Evolutionary conservation across 108 stramenopile genomes (phyloP).

Genomic region (Nitzschia inconspicua): DNA sequence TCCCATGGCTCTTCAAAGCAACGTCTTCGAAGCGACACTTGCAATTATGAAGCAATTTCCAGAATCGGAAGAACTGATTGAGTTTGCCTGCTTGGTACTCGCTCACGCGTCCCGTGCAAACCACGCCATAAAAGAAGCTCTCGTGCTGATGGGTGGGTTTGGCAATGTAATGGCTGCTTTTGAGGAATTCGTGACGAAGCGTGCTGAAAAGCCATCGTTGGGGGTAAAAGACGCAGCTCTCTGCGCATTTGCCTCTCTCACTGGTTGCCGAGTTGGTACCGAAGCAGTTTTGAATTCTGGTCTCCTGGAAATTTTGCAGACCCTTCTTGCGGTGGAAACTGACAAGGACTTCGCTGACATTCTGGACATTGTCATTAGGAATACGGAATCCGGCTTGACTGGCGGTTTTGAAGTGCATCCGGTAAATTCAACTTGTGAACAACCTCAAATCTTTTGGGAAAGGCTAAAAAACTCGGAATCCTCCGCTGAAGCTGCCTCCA

Average conservation of each 20-base stretch:
- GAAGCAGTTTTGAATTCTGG: background rate
- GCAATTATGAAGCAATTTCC: constrained; percentile 9
- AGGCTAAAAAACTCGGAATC: constrained; percentile 10
- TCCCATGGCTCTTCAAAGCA: background rate
- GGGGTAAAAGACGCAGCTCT: constrained; percentile 21
- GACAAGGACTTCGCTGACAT: constrained; percentile 15
- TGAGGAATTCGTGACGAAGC: constrained; percentile 1
- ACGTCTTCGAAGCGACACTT: background rate
- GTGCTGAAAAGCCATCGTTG: background rate
- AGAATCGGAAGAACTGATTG: constrained; percentile 7
- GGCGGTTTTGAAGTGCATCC: background rate
- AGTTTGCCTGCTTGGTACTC: constrained; percentile 17
- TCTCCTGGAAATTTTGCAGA: background rate
- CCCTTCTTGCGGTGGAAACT: constrained; percentile 7
- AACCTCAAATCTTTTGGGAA: constrained; percentile 7
- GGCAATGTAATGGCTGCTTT: constrained; percentile 13
- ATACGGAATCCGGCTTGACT: background rate
- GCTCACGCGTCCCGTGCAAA: constrained; percentile 4
- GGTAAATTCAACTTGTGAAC: constrained; percentile 9
- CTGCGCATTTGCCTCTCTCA: constrained; percentile 16
- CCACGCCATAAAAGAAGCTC: constrained; percentile 7
- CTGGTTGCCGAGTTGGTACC: constrained; percentile 19
- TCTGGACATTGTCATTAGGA: constrained; percentile 4
- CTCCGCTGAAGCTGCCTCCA: constrained; percentile 1
- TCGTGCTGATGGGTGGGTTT: background rate